These are phyloP conservation scores for Boletus rufocinnamomeus DNA, from an alignment of 768 basidiomycete species.

Conservation along the genomic window DNA sequence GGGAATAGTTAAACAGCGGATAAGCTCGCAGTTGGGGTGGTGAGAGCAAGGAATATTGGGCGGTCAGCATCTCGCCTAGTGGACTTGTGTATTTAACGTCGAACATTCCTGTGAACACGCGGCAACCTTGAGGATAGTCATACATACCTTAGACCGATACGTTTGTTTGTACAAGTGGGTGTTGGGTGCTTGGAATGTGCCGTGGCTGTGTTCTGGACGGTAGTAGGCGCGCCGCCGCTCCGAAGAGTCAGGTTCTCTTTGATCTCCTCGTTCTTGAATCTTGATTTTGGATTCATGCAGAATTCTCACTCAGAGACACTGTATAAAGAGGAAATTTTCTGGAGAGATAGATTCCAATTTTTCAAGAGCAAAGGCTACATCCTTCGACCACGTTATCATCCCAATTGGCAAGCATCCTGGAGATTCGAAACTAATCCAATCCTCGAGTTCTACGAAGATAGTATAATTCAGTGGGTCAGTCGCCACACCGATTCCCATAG, in stretches of 20 bases:
- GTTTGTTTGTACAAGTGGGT: too few species aligned
- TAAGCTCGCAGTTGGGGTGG: background rate
- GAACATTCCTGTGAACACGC: background rate
- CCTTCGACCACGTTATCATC: slow-evolving; percentile 30
- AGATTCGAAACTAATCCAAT: background rate
- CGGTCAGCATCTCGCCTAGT: background rate
- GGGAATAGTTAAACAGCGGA: too few species aligned
- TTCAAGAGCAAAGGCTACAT: slow-evolving; percentile 25
- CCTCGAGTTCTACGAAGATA: background rate
- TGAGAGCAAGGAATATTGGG: background rate
- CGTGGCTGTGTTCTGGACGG: too few species aligned
- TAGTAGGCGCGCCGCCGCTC: too few species aligned
- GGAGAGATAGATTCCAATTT: slow-evolving; percentile 21
- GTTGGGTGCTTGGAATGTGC: too few species aligned
- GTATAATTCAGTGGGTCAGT: background rate
- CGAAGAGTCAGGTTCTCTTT: too few species aligned
- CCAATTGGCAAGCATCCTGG: slow-evolving; percentile 35
- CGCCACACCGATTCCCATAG: too few species aligned
- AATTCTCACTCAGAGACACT: background rate
- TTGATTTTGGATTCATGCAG: background rate
- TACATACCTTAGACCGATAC: too few species aligned
- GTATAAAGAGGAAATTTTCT: slow-evolving; percentile 10
- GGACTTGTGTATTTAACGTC: background rate
- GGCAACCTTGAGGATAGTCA: background rate
- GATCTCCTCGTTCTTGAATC: too few species aligned